Evolutionary conservation across 208 protist genomes (phyloP), one percentile per base, ranked within the genome.

Genomic region (Wallacemonas rigidus): DNA sequence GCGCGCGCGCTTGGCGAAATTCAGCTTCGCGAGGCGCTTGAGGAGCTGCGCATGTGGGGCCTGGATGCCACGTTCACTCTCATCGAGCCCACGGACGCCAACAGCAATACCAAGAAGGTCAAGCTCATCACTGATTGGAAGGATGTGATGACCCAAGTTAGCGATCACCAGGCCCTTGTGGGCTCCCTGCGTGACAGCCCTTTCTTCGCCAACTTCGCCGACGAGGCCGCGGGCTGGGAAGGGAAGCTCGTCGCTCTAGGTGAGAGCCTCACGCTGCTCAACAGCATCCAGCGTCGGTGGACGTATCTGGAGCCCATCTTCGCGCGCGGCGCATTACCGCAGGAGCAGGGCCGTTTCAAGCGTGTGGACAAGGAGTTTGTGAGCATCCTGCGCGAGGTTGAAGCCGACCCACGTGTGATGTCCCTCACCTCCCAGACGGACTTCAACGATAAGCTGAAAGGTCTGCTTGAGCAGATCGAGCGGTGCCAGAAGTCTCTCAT

Each of bases 271-370:
- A 65, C 80, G 11, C 67, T 90, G 55, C 87, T 99, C 47, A 98
- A 98, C 76, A 81, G 67, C 53, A 98, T 99, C 74, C 98, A 99
- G 89, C 90, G 98, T 47, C 96, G 96, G 69, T 99, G 98, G 98
- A 89, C 98, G 5, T 99, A 99, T 84, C 83, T 99, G 38, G 97
- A 99, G 92, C 98, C 98, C 54, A 98, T 99, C 79, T 99, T 99
- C 75, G 88, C 86, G 1, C 91, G 95, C 47, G 98, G 98, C 39
- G 95, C 98, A 2, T 80, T 99, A 11, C 98, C 98, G 26, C 86
- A 98, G 53, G 95, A 99, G 77, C 95, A 98, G 84, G 84, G 80
- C 6, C 89, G 97, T 40, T 99, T 99, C 86, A 95, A 96, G 82
- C 86, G 91, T 26, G 86, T 99, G 7, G 98, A 99, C 87, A 95